phyloP scores from a whole-genome alignment of 129 eudicot species.

The Flaveria linearis region DNA sequence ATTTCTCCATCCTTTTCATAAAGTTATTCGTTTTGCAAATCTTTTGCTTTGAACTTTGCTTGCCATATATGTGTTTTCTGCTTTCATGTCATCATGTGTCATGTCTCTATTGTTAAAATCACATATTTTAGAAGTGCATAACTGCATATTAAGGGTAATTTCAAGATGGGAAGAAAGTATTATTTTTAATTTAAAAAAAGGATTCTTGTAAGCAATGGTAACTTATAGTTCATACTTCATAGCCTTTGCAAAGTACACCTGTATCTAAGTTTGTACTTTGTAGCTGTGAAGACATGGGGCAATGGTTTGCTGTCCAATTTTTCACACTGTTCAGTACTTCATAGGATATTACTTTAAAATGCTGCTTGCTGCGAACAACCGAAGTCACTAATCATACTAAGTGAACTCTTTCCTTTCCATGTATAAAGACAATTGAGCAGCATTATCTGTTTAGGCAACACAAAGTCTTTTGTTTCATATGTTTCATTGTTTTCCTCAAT shows the following conservation, averaged over 20 bases:
- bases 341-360: constrained; percentile 2
- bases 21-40: background rate
- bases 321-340: background rate
- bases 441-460: background rate
- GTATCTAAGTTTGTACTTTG: constrained; percentile 6
- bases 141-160: constrained; percentile 10
- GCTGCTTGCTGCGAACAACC: background rate
- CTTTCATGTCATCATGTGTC: background rate
- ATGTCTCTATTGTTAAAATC: constrained; percentile 8
- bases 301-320: background rate
- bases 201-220: background rate
- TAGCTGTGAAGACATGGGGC: constrained; percentile 18
- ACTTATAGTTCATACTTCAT: background rate
- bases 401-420: background rate
- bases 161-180: background rate
- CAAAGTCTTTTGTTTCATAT: background rate
- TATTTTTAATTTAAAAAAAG: background rate
- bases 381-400: background rate
- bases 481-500: background rate
- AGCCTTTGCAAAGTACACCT: background rate
- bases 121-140: constrained; percentile 10
- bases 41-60: constrained; percentile 14
- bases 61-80: background rate
- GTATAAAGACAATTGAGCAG: no score
- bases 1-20: constrained; percentile 17